Evolutionary conservation across 495 filamentous ascomycete species (phyloP).

Genomic region (Hyaloscypha variabilis): DNA sequence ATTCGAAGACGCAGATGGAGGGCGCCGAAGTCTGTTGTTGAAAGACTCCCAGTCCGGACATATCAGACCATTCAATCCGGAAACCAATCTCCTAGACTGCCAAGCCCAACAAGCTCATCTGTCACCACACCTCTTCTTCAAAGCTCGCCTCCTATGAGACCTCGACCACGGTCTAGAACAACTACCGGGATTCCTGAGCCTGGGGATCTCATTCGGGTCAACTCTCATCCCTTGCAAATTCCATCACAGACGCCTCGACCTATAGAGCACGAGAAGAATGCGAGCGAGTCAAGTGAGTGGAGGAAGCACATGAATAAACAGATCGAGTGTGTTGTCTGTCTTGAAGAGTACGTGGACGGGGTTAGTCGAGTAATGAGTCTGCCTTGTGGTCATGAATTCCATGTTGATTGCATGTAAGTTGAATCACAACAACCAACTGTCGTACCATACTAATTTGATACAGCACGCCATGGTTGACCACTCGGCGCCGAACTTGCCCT

Average conservation of each 20-base stretch:
- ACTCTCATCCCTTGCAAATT: constrained; percentile 29
- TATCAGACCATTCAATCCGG: constrained; percentile 81
- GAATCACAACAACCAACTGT: not conserved
- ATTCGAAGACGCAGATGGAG: constrained; percentile 91
- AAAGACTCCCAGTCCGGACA: constrained; percentile 89
- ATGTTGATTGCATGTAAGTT: constrained; percentile 97
- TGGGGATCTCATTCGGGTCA: constrained; percentile 24
- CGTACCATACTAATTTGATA: constrained; percentile 19
- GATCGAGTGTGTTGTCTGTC: constrained; percentile 94
- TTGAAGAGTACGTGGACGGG: constrained; percentile 96
- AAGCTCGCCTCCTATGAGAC: constrained; percentile 40
- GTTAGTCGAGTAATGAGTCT: constrained; percentile 95
- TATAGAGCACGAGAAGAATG: constrained; percentile 50
- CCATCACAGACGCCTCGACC: constrained; percentile 17
- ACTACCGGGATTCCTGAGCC: constrained; percentile 59
- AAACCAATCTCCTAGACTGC: constrained; percentile 52
- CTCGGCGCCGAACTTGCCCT: constrained; percentile 90
- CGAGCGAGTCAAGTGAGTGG: constrained; percentile 57
- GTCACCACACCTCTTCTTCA: constrained; percentile 77
- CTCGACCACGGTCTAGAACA: constrained; percentile 68
- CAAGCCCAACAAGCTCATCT: constrained; percentile 61
- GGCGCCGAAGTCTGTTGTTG: constrained; percentile 93
- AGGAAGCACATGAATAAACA: constrained; percentile 86
- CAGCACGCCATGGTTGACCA: constrained; percentile 98
- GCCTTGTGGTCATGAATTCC: constrained; percentile 98